Evolutionary conservation across 257 asterid genomes (phyloP).

Genomic region (Solanum clarkiae): DNA sequence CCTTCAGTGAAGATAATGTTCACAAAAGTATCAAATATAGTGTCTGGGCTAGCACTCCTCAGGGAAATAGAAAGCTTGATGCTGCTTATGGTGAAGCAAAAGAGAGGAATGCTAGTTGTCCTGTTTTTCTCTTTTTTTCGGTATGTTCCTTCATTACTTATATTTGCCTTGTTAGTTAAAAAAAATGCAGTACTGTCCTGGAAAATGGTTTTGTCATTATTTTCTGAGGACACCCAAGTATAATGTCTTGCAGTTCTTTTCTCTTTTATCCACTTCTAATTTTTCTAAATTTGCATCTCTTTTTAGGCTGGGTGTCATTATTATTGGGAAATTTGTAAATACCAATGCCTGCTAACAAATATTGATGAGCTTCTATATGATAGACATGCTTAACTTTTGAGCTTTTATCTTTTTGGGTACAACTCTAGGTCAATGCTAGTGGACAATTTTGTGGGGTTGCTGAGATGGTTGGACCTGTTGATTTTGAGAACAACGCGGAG

Average conservation of each 20-base stretch:
- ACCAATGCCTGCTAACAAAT: not conserved
- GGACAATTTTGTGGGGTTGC: slow-evolving; percentile 99
- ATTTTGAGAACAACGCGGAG: slow-evolving; percentile 86
- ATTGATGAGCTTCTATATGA: not conserved
- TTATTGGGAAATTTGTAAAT: not conserved
- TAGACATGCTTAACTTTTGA: not conserved
- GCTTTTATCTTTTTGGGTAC: not conserved
- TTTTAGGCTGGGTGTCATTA: not conserved
- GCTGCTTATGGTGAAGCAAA: slow-evolving; percentile 78
- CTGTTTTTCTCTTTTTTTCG: slow-evolving; percentile 85
- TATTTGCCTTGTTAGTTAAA: not conserved
- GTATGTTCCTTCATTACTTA: slow-evolving; percentile 32
- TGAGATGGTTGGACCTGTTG: slow-evolving; percentile 91
- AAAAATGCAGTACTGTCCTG: not conserved
- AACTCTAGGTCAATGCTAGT: slow-evolving; percentile 83
- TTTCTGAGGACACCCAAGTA: not conserved
- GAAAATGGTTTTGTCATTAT: not conserved
- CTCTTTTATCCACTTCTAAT: not conserved
- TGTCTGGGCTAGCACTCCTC: slow-evolving; percentile 97
- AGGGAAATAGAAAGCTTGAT: slow-evolving; percentile 90
- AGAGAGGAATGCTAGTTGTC: slow-evolving; percentile 55
- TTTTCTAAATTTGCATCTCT: not conserved
- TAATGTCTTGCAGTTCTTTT: not conserved
- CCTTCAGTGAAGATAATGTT: slow-evolving; percentile 95
- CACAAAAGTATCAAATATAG: slow-evolving; percentile 90